Evolutionary conservation across 2,329 filamentous ascomycete genomes (phyloP), one percentile per base, ranked within the genome.

Genomic region (Talaromyces sp.): DNA sequence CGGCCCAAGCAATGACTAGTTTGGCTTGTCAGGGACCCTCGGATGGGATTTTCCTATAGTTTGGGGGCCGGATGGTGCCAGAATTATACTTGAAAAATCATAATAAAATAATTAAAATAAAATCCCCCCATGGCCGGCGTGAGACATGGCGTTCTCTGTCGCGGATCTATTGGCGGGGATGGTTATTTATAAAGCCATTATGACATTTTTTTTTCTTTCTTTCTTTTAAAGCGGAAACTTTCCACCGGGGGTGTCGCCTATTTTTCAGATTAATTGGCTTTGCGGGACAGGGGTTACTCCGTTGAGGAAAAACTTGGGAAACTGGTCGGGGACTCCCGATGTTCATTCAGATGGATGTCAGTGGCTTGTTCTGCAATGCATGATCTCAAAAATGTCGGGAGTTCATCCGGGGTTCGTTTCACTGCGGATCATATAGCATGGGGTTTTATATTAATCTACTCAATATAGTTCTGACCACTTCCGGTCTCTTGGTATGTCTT

Each of bases 71-170:
- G 10, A 33, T 50, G n/a, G n/a, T 27, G 24, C 24, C 9, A 27
- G 24, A 4, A 27, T n/a, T n/a, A n/a, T n/a, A n/a, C n/a, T n/a
- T n/a, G n/a, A n/a, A n/a, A n/a, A n/a, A n/a, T n/a, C n/a, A n/a
- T n/a, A n/a, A n/a, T n/a, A n/a, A n/a, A n/a, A n/a, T n/a, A n/a
- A n/a, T n/a, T n/a, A n/a, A n/a, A n/a, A n/a, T n/a, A n/a, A n/a
- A n/a, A n/a, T n/a, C n/a, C n/a, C n/a, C n/a, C n/a, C n/a, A n/a
- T n/a, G n/a, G n/a, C n/a, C n/a, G n/a, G 24, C 24, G 42, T 60
- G 52, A 60, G 47, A 60, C 57, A 58, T 58, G 55, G 52, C 57
- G 57, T 43, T 55, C 41, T 47, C 52, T 27, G 44, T 43, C 37
- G 51, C 55, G 49, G 54, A 51, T 51, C 54, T 16, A 11, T 41